Base-by-base conservation (phyloP, 148 eudicot species). In the Selenicereus undatus region DNA sequence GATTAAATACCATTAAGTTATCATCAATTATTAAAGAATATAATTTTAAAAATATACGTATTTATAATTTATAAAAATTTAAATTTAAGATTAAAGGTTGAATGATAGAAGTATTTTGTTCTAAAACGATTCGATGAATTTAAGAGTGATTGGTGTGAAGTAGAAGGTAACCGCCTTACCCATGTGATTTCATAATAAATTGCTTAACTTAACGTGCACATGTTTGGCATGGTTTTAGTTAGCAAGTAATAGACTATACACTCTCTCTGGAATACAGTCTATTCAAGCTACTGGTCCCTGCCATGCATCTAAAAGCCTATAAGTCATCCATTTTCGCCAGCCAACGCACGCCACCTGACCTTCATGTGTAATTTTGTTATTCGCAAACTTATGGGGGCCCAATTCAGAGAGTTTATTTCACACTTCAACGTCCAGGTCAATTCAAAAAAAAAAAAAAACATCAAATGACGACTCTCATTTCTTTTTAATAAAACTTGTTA, bases 181-280 rank as follows among this genome's bases (percentile, higher is more conserved):
- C 76, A 73, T 73, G 76, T 73, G 76, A 45, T 73, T 73, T 73
- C 58, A 73, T 11, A 29, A 24, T 4, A 71, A 71, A 71, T 30
- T 35, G 74, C 74, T 71, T 71, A 73, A 73, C 22, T 73, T 73
- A 45, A 73, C 56, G 77, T 74, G 77, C 77, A 74, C 77, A 74
- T 74, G 77, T 74, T 74, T 74, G 77, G 35, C 77, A 43, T 48
- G 77, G 60, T 43, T 50, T 74, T 50, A 26, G 77, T 48, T 74
- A 74, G 36, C 60, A 74, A 50, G 54, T 74, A 24, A 74, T 21
- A 32, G 26, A 72, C 48, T 36, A 7, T 42, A 6, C 27, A 13
- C 50, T 35, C 43, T 72, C 22, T 18, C 75, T 42, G 2, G 11
- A 32, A 36, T 72, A 35, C 3, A 32, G 74, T 72, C 42, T 22